A percentile compares a stretch with the other conserved stretches of the same genome.
Conservation (phyloP, 163 green algal genomes). For the Chlorella variabilis region DNA sequence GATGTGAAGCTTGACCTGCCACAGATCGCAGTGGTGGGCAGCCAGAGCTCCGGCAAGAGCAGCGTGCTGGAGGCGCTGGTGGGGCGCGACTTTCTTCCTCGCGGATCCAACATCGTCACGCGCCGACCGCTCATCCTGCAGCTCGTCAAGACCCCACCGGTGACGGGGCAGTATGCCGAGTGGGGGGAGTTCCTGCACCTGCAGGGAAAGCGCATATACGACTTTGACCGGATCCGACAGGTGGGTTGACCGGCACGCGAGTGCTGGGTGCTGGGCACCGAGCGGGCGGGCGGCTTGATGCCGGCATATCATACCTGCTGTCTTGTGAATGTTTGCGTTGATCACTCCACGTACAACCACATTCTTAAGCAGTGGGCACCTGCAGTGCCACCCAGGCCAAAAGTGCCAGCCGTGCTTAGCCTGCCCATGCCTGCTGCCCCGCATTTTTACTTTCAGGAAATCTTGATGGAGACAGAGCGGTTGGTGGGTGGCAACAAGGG, state of each 20-base stretch:
- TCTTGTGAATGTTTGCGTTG: no score
- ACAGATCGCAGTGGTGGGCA: slow-evolving; percentile 95
- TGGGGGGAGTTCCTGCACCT: slow-evolving; percentile 96
- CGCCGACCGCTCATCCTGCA: slow-evolving; percentile 93
- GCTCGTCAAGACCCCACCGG: slow-evolving; percentile 71
- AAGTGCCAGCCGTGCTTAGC: no score
- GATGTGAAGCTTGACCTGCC: slow-evolving; percentile 90
- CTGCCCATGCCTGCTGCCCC: neutral
- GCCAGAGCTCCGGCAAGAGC: slow-evolving; percentile 94
- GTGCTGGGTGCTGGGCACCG: no score
- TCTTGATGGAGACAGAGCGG: slow-evolving; percentile 93
- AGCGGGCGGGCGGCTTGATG: no score
- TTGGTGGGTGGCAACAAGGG: slow-evolving; percentile 86
- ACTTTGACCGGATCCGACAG: slow-evolving; percentile 82
- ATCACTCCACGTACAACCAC: no score
- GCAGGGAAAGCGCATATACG: slow-evolving; percentile 79
- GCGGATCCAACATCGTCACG: slow-evolving; percentile 94
- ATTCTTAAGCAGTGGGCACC: no score
- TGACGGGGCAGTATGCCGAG: slow-evolving; percentile 58
- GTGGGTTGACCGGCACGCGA: neutral
- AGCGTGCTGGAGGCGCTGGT: slow-evolving; percentile 96
- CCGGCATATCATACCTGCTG: no score
- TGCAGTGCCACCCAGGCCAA: no score
- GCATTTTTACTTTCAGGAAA: slow-evolving; percentile 71
- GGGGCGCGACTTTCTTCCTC: slow-evolving; percentile 95